Conservation (phyloP, 169 alveolate species). For the Babesia divergens region DNA sequence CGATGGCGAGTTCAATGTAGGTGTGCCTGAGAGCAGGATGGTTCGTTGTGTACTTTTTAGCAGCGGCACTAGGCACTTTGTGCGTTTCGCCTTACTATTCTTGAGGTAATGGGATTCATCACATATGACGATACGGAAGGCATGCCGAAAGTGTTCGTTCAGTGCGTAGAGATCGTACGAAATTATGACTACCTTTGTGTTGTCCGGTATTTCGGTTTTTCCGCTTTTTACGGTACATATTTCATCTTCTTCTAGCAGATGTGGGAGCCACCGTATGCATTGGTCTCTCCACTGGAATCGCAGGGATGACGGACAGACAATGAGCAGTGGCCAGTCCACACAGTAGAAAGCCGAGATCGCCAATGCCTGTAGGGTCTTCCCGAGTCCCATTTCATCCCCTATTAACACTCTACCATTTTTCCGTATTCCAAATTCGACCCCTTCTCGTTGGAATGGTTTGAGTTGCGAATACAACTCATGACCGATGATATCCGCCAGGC, state of each 20-base stretch:
- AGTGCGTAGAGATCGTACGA: constrained; percentile 78
- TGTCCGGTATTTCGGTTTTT: constrained; percentile 45
- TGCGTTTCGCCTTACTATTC: constrained; percentile 87
- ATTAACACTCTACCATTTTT: constrained; percentile 91
- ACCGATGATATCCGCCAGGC: constrained; percentile 55
- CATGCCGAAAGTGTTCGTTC: constrained; percentile 60
- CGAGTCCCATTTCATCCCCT: constrained; percentile 99
- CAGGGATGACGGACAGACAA: constrained; percentile 92
- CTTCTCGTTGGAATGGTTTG: constrained; percentile 90
- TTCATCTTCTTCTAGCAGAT: constrained; percentile 60
- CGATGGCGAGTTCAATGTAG: constrained; percentile 90
- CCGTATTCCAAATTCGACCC: constrained; percentile 88
- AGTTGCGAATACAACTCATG: constrained; percentile 69
- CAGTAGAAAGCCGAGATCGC: constrained; percentile 87
- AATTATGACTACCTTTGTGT: constrained; percentile 68
- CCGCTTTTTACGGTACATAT: constrained; percentile 69
- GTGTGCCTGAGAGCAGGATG: constrained; percentile 92
- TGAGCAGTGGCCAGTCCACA: constrained; percentile 93
- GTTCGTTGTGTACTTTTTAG: constrained; percentile 85
- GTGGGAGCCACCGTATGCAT: constrained; percentile 88
- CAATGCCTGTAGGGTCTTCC: constrained; percentile 96
- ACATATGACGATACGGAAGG: constrained; percentile 78
- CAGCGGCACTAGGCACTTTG: constrained; percentile 86
- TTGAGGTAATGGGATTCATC: constrained; percentile 97
- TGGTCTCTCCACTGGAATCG: constrained; percentile 92